phyloP scores from a whole-genome alignment of 345 rosid genomes.

The Lumnitzera littorea region DNA sequence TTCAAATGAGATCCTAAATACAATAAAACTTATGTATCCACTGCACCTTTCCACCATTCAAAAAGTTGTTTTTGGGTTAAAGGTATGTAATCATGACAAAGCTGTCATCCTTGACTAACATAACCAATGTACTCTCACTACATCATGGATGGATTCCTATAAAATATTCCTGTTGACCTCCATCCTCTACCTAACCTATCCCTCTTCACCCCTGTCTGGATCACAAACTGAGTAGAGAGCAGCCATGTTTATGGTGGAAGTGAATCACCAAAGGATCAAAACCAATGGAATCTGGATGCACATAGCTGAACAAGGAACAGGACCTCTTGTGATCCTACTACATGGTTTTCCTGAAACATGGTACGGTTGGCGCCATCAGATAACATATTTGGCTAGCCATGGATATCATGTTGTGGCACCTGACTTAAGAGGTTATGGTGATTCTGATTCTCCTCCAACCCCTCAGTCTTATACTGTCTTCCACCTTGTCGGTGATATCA shows the following conservation, averaged over 20 bases:
- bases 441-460: conserved; percentile 45
- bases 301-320: conserved; percentile 46
- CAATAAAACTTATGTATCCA: too few relatives aligned
- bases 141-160: not conserved
- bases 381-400: conserved; percentile 35
- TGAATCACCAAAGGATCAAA: conserved; percentile 35
- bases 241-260: conserved; percentile 11
- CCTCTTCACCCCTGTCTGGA: not conserved
- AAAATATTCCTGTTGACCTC: conserved; percentile 1
- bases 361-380: conserved; percentile 77
- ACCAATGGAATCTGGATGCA: conserved; percentile 47
- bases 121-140: too few relatives aligned
- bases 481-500: conserved; percentile 48
- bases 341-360: conserved; percentile 78
- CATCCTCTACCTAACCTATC: not conserved
- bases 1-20: too few relatives aligned
- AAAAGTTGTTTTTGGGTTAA: too few relatives aligned
- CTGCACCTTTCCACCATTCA: too few relatives aligned
- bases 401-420: conserved; percentile 67
- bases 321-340: conserved; percentile 49
- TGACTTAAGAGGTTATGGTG: conserved; percentile 57
- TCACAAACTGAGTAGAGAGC: not conserved
- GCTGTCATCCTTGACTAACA: conserved; percentile 6
- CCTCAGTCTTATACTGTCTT: conserved; percentile 38
- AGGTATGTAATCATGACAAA: not conserved